Base-by-base conservation (phyloP, 1,284 basidiomycete species). In the Quambalaria eucalypti region DNA sequence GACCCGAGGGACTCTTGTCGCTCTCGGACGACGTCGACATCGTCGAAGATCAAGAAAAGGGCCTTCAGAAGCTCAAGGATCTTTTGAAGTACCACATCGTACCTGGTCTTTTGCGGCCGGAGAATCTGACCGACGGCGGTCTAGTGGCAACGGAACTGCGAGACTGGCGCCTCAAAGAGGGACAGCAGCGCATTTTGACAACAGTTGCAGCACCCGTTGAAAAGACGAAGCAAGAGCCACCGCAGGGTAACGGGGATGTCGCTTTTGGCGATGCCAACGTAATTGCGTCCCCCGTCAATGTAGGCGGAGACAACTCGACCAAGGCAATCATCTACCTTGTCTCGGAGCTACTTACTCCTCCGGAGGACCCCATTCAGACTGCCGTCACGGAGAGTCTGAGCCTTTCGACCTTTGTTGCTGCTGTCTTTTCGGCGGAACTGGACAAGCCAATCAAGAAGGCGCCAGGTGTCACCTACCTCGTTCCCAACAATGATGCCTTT, bases 401-500 rank as follows among this genome's bases (percentile, higher is more conserved):
- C 2, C 50, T 64, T 4, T 44, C 46, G 6, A 85, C 86, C 1
- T 98, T 92, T 78, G 82, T 97, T 39, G 90, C 90, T 2, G 62
- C 69, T 30, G 56, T 69, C 0, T 86, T 89, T 2, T 65, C 62
- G 33, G 62, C 69, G 12, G 66, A 66, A 26, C 52, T 69, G 25
- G 64, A 68, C 47, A 59, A 57, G 21, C 52, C 57, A 1, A 52
- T 71, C 26, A 66, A 68, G 48, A 50, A 60, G 7, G 62, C 82
- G 19, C 85, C 88, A 0, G 83, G 82, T 8, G 85, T 87, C 4
- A 88, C 90, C 1, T 83, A 91, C 60, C 82, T 99, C 44, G 84
- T 95, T 25, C 95, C 95, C 0, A 84, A 83, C 40, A 97, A 98
- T 71, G 77, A 80, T 28, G 95, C 90, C 0, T 99, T 96, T 78